phyloP scores from a whole-genome alignment of 2,329 filamentous ascomycete genomes.

The Chaetothyriales sp. region DNA sequence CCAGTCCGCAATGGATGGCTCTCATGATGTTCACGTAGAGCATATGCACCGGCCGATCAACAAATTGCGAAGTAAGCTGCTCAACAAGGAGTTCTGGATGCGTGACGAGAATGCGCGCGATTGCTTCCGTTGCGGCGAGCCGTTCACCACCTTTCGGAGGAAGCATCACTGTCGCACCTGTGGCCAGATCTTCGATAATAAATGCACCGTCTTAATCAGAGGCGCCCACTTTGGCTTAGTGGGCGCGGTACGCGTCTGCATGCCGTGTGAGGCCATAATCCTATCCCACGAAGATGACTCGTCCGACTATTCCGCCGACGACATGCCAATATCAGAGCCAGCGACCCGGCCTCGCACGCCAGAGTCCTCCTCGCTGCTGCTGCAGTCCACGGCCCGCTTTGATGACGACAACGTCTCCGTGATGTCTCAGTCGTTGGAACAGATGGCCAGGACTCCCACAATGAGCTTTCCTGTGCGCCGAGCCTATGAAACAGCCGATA shows the following conservation, averaged over 20 bases:
- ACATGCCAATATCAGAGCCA: slow-evolving; percentile 25
- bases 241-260: slow-evolving; percentile 77
- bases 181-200: slow-evolving; percentile 96
- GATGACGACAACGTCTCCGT: slow-evolving; percentile 35
- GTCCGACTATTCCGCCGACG: slow-evolving; percentile 69
- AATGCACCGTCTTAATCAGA: slow-evolving; percentile 83
- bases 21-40: slow-evolving; percentile 22
- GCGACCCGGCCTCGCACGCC: slow-evolving; percentile 16
- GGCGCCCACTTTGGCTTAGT: slow-evolving; percentile 78
- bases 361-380: slow-evolving; percentile 7
- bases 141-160: slow-evolving; percentile 83
- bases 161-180: slow-evolving; percentile 94
- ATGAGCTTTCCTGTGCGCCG: slow-evolving; percentile 53
- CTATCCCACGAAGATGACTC: slow-evolving; percentile 81
- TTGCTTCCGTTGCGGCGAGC: slow-evolving; percentile 80
- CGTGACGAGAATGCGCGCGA: slow-evolving; percentile 96
- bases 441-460: slow-evolving; percentile 40
- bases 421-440: slow-evolving; percentile 33
- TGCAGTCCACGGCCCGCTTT: slow-evolving; percentile 17
- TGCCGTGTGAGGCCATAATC: slow-evolving; percentile 81
- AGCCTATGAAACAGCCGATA: slow-evolving; percentile 60
- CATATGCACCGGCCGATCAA: slow-evolving; percentile 36
- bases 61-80: slow-evolving; percentile 69
- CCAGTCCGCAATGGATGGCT: neutral
- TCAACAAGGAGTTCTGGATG: slow-evolving; percentile 98